phyloP scores from a whole-genome alignment of 805 yeast genomes.

The Cyberlindnera euphorbiae region DNA sequence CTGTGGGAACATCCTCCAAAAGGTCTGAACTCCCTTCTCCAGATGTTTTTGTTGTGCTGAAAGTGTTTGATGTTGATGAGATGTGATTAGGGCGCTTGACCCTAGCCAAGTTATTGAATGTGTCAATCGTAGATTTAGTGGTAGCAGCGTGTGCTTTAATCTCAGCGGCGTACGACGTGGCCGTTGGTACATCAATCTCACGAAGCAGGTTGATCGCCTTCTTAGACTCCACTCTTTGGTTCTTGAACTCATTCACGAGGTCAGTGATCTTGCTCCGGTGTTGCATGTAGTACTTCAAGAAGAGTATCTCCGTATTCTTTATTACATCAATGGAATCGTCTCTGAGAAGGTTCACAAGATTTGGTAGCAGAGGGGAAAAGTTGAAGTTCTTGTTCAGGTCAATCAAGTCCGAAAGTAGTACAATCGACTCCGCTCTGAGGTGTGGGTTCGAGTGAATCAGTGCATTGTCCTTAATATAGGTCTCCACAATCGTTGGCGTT shows the following conservation, averaged over 20 bases:
- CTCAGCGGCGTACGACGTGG: constrained; percentile 18
- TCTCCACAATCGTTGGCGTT: constrained; percentile 45
- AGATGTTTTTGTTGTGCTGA: constrained; percentile 1
- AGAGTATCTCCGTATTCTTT: constrained; percentile 23
- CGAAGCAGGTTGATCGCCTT: constrained; percentile 15
- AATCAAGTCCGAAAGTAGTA: constrained; percentile 40
- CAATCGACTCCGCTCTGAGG: constrained; percentile 40
- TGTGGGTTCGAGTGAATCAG: constrained; percentile 34
- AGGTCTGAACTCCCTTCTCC: constrained; percentile 14
- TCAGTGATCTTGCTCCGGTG: constrained; percentile 18
- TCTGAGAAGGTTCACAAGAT: constrained; percentile 22
- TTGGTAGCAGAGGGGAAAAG: constrained; percentile 26
- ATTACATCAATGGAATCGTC: constrained; percentile 24
- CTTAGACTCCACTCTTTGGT: constrained; percentile 21
- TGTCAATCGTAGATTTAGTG: constrained; percentile 22
- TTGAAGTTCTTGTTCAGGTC: constrained; percentile 32
- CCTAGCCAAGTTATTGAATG: constrained; percentile 20
- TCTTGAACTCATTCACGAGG: constrained; percentile 18
- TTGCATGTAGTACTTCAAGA: constrained; percentile 22
- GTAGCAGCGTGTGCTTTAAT: constrained; percentile 3
- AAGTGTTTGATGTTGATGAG: too few relatives aligned
- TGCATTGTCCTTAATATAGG: constrained; percentile 38
- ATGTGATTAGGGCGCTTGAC: constrained; percentile 6
- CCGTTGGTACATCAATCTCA: constrained; percentile 18
- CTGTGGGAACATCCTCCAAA: constrained; percentile 14